These are phyloP conservation scores for Syzygium grande DNA, from an alignment of 345 rosid species.

Conservation along the genomic window DNA sequence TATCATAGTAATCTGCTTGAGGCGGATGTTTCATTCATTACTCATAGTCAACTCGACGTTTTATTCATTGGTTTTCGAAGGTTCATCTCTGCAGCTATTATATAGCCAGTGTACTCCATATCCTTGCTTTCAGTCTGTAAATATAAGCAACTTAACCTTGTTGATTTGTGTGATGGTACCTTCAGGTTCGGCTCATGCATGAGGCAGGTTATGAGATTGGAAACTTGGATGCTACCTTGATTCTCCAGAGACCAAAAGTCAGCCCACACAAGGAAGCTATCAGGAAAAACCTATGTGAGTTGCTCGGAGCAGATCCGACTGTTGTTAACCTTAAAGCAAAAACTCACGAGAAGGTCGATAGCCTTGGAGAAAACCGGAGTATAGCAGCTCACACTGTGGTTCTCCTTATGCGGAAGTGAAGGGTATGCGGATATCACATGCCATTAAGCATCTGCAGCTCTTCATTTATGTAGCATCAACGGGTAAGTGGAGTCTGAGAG, in stretches of 20 bases:
- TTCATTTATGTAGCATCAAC: background rate
- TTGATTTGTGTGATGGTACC: background rate
- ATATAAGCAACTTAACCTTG: background rate
- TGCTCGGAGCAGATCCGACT: constrained; percentile 76
- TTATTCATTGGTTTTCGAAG: background rate
- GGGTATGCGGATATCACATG: background rate
- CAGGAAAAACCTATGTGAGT: constrained; percentile 50
- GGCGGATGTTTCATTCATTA: background rate
- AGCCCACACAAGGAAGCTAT: constrained; percentile 89
- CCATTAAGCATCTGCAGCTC: background rate
- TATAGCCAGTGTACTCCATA: background rate
- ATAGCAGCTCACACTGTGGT: constrained; percentile 97
- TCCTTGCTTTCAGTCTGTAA: background rate
- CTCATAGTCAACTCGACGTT: background rate
- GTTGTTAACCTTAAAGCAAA: constrained; percentile 85
- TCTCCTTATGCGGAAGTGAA: constrained; percentile 74
- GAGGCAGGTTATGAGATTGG: constrained; percentile 94
- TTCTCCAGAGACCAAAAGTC: constrained; percentile 85
- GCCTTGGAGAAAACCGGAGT: constrained; percentile 93
- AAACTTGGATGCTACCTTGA: constrained; percentile 90
- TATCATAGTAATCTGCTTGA: background rate
- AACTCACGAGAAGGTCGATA: constrained; percentile 94
- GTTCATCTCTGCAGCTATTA: background rate
- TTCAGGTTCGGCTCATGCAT: constrained; percentile 60
- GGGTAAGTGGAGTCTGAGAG: background rate